Conservation (phyloP, 2,329 filamentous ascomycete species). For the Talaromyces funiculosus region DNA sequence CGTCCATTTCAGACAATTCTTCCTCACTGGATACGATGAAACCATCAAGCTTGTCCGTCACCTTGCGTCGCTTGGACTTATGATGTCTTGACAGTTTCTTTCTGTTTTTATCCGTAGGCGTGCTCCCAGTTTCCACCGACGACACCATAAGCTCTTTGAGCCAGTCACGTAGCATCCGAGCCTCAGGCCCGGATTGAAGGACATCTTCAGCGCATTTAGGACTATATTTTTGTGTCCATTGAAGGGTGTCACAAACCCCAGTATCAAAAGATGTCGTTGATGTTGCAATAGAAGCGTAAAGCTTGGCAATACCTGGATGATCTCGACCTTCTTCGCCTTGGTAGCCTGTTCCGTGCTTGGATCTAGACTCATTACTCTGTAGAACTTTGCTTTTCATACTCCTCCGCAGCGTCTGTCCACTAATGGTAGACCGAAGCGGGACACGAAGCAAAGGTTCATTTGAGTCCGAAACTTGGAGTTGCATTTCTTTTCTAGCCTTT, state of each 20-base stretch:
- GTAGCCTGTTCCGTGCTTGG: constrained; percentile 9
- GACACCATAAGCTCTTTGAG: constrained; percentile 68
- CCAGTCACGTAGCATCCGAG: constrained; percentile 71
- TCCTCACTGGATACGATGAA: constrained; percentile 78
- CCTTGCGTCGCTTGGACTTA: constrained; percentile 59
- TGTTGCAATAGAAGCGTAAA: constrained; percentile 57
- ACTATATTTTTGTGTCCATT: constrained; percentile 83
- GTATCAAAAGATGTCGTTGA: constrained; percentile 74
- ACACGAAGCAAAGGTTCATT: constrained; percentile 21
- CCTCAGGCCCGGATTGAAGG: constrained; percentile 68
- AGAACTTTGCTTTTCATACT: constrained; percentile 28
- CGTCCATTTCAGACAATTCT: constrained; percentile 63
- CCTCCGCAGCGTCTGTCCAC: constrained; percentile 25
- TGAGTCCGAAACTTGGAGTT: background rate
- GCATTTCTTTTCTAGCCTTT: background rate
- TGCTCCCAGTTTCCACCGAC: constrained; percentile 61
- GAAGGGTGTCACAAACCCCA: constrained; percentile 63
- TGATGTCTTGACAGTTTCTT: constrained; percentile 20
- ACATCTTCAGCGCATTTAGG: constrained; percentile 65
- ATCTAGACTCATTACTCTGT: constrained; percentile 10
- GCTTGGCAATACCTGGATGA: constrained; percentile 56
- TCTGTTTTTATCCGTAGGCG: constrained; percentile 26
- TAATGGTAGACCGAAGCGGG: constrained; percentile 26
- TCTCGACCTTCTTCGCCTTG: constrained; percentile 12
- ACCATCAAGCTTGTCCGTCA: constrained; percentile 65